phyloP scores from a whole-genome alignment of 805 yeast genomes.

The Wickerhamomyces xylosicus region DNA sequence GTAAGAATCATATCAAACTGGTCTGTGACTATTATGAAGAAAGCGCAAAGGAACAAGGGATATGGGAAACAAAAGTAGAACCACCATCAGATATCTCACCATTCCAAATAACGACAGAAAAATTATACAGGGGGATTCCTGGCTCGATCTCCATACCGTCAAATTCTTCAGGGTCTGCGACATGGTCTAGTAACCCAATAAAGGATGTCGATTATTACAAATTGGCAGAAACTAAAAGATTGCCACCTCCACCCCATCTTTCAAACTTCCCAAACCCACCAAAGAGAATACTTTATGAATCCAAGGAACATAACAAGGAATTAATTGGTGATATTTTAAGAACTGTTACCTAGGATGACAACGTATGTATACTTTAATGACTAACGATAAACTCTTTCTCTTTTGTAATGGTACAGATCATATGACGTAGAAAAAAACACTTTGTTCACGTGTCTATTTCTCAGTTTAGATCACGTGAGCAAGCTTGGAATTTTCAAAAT shows the following conservation, averaged over 20 bases:
- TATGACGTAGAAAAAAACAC: not conserved
- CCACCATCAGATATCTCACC: slow-evolving; percentile 9
- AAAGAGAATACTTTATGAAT: slow-evolving; percentile 13
- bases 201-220: slow-evolving; percentile 10
- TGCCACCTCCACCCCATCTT: slow-evolving; percentile 19
- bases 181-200: not conserved
- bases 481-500: too few species aligned
- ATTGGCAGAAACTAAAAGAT: slow-evolving; percentile 8
- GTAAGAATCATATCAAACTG: slow-evolving; percentile 62
- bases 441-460: too few species aligned
- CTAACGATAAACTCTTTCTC: not conserved
- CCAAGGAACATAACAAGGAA: slow-evolving; percentile 4
- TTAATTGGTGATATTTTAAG: slow-evolving; percentile 13
- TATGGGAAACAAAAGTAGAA: slow-evolving; percentile 17
- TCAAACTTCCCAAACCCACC: slow-evolving; percentile 17
- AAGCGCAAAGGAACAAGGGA: slow-evolving; percentile 23
- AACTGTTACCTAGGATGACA: slow-evolving; percentile 11
- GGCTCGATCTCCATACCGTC: slow-evolving; percentile 13
- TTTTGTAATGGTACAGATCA: not conserved
- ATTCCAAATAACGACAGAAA: slow-evolving; percentile 11
- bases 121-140: slow-evolving; percentile 21
- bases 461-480: not conserved
- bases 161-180: not conserved
- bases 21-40: slow-evolving; percentile 68
- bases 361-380: not conserved